These are phyloP conservation scores for Pittosporum tobira DNA, from an alignment of 129 eudicot genomes.

Conservation along the genomic window DNA sequence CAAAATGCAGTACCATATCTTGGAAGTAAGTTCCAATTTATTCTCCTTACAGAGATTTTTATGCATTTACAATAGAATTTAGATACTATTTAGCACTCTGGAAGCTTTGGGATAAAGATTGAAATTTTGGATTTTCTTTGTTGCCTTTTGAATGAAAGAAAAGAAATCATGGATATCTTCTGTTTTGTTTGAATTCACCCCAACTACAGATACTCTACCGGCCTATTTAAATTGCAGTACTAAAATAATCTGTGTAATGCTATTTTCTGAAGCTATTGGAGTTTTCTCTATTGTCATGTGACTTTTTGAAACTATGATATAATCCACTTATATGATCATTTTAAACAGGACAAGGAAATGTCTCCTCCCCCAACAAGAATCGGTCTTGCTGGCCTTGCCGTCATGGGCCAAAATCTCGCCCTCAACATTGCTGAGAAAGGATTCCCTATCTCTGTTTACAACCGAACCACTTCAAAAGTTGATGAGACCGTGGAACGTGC, in stretches of 20 bases:
- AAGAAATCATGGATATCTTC: background rate
- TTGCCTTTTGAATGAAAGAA: background rate
- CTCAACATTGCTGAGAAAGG: conserved; percentile 83
- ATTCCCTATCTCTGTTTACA: conserved; percentile 66
- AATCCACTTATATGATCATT: background rate
- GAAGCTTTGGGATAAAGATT: background rate
- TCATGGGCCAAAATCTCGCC: conserved; percentile 83
- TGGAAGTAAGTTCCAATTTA: background rate
- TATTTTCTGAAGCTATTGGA: background rate
- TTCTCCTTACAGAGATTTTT: background rate
- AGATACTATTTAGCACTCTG: background rate
- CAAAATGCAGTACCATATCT: background rate
- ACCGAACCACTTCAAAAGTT: conserved; percentile 56
- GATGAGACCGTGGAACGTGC: conserved; percentile 66
- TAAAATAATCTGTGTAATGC: background rate
- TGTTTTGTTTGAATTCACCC: background rate
- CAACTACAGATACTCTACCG: background rate
- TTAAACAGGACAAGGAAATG: conserved; percentile 35
- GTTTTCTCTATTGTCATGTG: background rate
- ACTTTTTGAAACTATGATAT: too few relatives aligned
- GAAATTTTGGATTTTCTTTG: background rate
- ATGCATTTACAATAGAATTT: background rate
- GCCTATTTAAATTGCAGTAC: background rate
- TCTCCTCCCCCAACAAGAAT: conserved; percentile 52
- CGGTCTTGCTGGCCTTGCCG: conserved; percentile 82